Base-by-base conservation (phyloP, 345 rosid species). In the Brassica carinata region DNA sequence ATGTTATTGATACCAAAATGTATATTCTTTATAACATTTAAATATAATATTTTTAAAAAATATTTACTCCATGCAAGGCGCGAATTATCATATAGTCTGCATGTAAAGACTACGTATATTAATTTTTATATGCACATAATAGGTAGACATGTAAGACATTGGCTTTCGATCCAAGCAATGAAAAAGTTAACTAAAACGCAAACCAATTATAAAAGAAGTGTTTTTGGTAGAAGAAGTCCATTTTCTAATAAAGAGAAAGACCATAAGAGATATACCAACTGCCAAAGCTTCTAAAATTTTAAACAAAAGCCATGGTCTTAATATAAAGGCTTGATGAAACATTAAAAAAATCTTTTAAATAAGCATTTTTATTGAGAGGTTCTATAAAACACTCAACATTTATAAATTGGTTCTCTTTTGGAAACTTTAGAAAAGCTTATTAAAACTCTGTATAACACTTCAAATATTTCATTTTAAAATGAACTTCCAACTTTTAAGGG, bases 51-150 rank as follows among this genome's bases (percentile, higher is more conserved):
- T 23, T 23, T 23, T 23, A 23, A 23, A 23, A 23, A 23, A n/a
- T n/a, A n/a, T n/a, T n/a, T n/a, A n/a, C n/a, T n/a, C n/a, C n/a
- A n/a, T n/a, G n/a, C n/a, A n/a, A n/a, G n/a, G n/a, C n/a, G n/a
- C n/a, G n/a, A n/a, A 23, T 23, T 23, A 23, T 23, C 26, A 23
- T 23, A 1, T 23, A 23, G 26, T 23, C 31, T 80, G 71, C 79
- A 80, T 69, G 79, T 74, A 80, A 69, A 74, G 75, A 68, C 71
- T 43, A 80, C 70, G 71, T 79, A 68, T 48, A 57, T 63, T 63
- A 63, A 57, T 26, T 1, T 65, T 7, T 38, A 34, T 29, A 11
- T 38, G 29, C 4, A 64, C 31, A n/a, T 29, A 71, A 69, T 62
- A 18, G 69, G 43, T 40, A 40, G 48, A 61, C 80, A 78, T 71